These are phyloP conservation scores for Plenodomus biglobosus DNA, from an alignment of 2,329 filamentous ascomycete genomes.

Conservation along the genomic window DNA sequence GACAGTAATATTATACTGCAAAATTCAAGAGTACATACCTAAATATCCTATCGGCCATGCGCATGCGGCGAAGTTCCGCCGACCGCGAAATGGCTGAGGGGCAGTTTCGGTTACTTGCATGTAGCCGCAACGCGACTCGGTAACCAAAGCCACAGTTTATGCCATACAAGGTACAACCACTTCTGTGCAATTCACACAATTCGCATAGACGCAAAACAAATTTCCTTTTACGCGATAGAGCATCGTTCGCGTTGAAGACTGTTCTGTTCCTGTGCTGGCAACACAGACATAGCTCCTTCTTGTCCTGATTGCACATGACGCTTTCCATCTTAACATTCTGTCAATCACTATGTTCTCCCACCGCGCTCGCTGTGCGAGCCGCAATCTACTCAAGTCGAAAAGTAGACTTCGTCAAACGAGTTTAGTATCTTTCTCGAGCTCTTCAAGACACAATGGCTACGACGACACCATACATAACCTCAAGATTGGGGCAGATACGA, in stretches of 20 bases:
- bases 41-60: not conserved
- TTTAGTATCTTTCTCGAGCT: constrained; percentile 32
- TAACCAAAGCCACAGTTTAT: constrained; percentile 6
- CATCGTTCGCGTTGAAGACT: not conserved
- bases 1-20: too few relatives aligned
- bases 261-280: not conserved
- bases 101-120: constrained; percentile 18
- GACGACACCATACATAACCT: constrained; percentile 66
- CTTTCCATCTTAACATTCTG: constrained; percentile 5
- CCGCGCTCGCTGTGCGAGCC: constrained; percentile 13
- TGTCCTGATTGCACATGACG: constrained; percentile 7
- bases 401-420: constrained; percentile 1
- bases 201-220: not conserved
- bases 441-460: constrained; percentile 48
- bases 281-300: not conserved
- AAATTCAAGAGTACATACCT: not conserved
- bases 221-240: not conserved
- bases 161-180: constrained; percentile 2
- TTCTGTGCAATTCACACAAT: not conserved
- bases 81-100: constrained; percentile 3
- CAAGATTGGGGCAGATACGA: constrained; percentile 66
- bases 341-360: constrained; percentile 16
- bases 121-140: constrained; percentile 14
- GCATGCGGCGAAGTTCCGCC: not conserved
- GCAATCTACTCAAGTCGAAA: constrained; percentile 5